Base-by-base conservation (phyloP, 805 yeast genomes). In the Sugiyamaella valdiviana region DNA sequence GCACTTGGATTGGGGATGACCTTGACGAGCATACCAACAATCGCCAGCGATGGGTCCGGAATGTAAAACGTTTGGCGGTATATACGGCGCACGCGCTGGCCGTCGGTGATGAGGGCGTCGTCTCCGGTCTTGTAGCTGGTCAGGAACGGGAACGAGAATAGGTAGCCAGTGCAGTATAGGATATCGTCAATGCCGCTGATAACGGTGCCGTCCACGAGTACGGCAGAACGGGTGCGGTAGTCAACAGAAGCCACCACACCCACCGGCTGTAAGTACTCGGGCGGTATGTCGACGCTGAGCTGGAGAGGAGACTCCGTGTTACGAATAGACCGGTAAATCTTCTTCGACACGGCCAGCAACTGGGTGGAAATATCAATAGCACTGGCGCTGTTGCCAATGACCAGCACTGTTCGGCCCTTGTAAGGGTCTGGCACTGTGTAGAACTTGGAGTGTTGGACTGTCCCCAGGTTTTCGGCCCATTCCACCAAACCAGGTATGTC, bases 351-450 rank as follows among this genome's bases (percentile, higher is more conserved):
- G 12, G 12, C 38, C 1, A 80, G 76, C 16, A 82, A 59, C 59
- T 84, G 90, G 49, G 73, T 74, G 2, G 87, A 77, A 38, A 85
- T 69, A 60, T 88, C 95, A 16, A 79, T 76, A 22, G 91, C 95
- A 24, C 88, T 80, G 2, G 93, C 83, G 9, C 82, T 79, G 57
- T 81, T 82, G 0, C 95, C 95, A n/a, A 86, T 77, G 5, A 85
- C 74, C 39, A 86, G 63, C 14, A 82, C 78, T 26, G 65, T 71
- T 42, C 71, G 69, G 47, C 62, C 69, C n/a, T 45, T 52, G 50
- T 70, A 82, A 12, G 68, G 70, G 1, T 68, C 69, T 0, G 80
- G 73, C 16, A 63, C 63, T 48, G 80, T 72, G 58, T 72, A 84
- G 35, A 72, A 64, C 51, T 79, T 79, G 6, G 89, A 74, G 63